phyloP scores from a whole-genome alignment of 257 asterid species.

The Petrea volubilis region DNA sequence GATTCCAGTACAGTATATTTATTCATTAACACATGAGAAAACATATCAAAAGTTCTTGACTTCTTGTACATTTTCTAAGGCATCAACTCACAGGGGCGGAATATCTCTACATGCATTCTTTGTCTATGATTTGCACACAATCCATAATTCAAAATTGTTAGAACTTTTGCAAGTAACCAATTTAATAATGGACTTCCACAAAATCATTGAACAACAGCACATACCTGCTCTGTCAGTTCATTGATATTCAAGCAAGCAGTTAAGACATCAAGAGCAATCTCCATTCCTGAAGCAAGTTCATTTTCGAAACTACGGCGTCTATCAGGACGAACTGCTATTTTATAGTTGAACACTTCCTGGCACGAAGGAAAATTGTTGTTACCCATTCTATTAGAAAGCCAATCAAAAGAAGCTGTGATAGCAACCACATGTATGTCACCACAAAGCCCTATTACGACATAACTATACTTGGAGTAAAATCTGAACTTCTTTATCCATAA shows the following conservation, averaged over 20 bases:
- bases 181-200: background rate
- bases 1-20: constrained; percentile 10
- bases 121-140: constrained; percentile 11
- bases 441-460: background rate
- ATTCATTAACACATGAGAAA: background rate
- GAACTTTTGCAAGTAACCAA: background rate
- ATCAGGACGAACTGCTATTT: constrained; percentile 96
- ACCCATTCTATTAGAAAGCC: constrained; percentile 6
- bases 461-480: constrained; percentile 4
- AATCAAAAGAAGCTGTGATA: background rate
- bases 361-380: constrained; percentile 20
- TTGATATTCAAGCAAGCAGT: constrained; percentile 83
- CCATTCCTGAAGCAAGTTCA: constrained; percentile 84
- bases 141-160: background rate
- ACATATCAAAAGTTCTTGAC: background rate
- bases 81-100: background rate
- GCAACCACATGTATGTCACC: background rate
- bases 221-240: constrained; percentile 87
- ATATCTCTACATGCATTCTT: background rate
- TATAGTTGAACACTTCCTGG: constrained; percentile 95
- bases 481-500: background rate
- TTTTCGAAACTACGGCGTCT: constrained; percentile 90
- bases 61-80: background rate
- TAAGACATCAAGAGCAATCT: constrained; percentile 75
- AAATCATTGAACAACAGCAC: constrained; percentile 20